Percentiles rank a stretch among this genome's conserved stretches.
Evolutionary conservation across 208 protist genomes (phyloP).

Genomic region (Trypanosoma lewisi): DNA sequence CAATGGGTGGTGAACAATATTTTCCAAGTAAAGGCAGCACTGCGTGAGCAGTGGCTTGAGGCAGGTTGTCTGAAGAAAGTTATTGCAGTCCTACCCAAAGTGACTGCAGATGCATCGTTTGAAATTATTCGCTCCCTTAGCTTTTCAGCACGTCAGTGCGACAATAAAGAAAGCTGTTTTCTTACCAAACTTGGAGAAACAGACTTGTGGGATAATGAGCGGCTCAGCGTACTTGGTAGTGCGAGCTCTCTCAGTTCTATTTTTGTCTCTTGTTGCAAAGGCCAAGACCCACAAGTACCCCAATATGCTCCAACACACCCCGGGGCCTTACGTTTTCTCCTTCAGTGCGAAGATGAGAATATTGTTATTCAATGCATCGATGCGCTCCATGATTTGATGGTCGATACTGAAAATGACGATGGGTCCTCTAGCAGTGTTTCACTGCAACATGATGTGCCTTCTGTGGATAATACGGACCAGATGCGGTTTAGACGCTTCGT

Average conservation of each 20-base stretch:
- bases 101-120: conserved; percentile 65
- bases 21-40: conserved; percentile 27
- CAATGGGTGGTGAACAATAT: conserved; percentile 62
- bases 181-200: conserved; percentile 49
- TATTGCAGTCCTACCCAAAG: conserved; percentile 49
- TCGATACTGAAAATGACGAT: conserved; percentile 21
- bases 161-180: conserved; percentile 39
- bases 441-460: conserved; percentile 4
- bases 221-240: conserved; percentile 45
- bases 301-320: conserved; percentile 67
- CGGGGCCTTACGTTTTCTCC: conserved; percentile 48
- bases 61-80: conserved; percentile 48
- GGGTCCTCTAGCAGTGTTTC: conserved; percentile 5
- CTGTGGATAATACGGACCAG: conserved; percentile 6
- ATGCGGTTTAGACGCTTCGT: conserved; percentile 25
- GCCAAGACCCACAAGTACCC: conserved; percentile 40
- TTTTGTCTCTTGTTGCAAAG: conserved; percentile 57
- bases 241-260: conserved; percentile 48
- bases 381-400: conserved; percentile 41
- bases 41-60: conserved; percentile 62
- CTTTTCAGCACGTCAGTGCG: conserved; percentile 38
- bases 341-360: conserved; percentile 34
- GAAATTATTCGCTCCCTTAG: conserved; percentile 58
- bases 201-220: conserved; percentile 48
- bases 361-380: conserved; percentile 37